phyloP scores from a whole-genome alignment of 176 grass and related monocot species.

The Chloris gayana region DNA sequence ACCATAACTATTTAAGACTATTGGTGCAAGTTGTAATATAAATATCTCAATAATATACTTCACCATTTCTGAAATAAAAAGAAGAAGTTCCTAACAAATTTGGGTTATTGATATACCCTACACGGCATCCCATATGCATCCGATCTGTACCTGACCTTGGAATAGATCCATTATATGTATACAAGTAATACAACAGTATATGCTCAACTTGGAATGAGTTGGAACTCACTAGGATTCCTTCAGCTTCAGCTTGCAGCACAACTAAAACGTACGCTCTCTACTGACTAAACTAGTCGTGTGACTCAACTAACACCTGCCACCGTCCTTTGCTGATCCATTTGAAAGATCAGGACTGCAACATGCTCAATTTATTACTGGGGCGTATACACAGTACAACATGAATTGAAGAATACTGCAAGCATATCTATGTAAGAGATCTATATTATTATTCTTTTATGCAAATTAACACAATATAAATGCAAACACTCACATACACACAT shows the following conservation, averaged over 20 bases:
- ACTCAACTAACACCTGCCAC: slow-evolving; percentile 46
- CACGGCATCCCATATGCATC: not conserved
- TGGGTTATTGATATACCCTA: not conserved
- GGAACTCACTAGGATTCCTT: slow-evolving; percentile 48
- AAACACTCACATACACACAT: too few relatives aligned
- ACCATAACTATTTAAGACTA: not conserved
- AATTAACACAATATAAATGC: too few relatives aligned
- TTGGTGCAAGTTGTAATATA: not conserved
- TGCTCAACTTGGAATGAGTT: slow-evolving; percentile 31
- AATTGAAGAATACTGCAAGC: slow-evolving; percentile 7
- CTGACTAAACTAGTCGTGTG: slow-evolving; percentile 29
- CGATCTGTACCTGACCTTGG: not conserved
- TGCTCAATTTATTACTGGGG: slow-evolving; percentile 32
- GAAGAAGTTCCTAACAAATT: not conserved
- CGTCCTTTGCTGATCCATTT: slow-evolving; percentile 37
- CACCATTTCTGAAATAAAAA: not conserved
- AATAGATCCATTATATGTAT: not conserved
- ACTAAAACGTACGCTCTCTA: slow-evolving; percentile 3
- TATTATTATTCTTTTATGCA: not conserved
- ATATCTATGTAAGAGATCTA: not conserved
- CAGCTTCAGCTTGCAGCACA: slow-evolving; percentile 4
- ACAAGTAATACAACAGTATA: not conserved
- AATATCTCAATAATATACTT: not conserved
- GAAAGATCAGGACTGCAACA: not conserved
- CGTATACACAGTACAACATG: not conserved